Evolutionary conservation across 108 stramenopile species (phyloP).

Genomic region (Skeletonema grethae): DNA sequence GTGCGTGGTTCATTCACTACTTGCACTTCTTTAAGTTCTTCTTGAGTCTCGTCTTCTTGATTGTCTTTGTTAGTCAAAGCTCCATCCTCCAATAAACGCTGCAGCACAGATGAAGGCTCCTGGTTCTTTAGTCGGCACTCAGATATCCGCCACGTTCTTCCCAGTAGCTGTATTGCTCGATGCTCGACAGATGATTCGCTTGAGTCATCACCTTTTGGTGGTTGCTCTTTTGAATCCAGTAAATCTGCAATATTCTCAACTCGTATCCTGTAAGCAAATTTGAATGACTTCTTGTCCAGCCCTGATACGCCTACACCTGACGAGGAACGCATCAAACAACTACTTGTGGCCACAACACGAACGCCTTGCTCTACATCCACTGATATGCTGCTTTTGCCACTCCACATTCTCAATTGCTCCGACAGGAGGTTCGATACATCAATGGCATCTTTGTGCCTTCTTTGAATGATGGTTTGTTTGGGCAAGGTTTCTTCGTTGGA

Average conservation of each 20-base stretch:
- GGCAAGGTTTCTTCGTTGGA: constrained; percentile 7
- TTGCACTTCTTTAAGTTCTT: constrained; percentile 15
- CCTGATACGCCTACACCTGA: not conserved
- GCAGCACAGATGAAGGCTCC: constrained; percentile 14
- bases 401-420: constrained; percentile 35
- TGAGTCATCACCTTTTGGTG: not conserved
- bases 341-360: constrained; percentile 40
- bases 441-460: constrained; percentile 48
- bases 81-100: constrained; percentile 31
- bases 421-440: constrained; percentile 32
- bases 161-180: constrained; percentile 39
- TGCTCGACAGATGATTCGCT: not conserved
- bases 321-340: constrained; percentile 16
- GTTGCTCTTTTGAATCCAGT: constrained; percentile 4
- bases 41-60: not conserved
- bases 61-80: constrained; percentile 5
- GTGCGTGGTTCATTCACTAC: constrained; percentile 44
- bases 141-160: constrained; percentile 50
- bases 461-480: constrained; percentile 16
- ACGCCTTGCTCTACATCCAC: constrained; percentile 33
- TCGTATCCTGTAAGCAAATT: constrained; percentile 47
- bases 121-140: constrained; percentile 14
- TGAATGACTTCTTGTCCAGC: constrained; percentile 9
- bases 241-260: constrained; percentile 46
- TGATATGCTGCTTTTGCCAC: constrained; percentile 32